Evolutionary conservation across 2,329 filamentous ascomycete genomes (phyloP).

Genomic region (Sarocladiaceae sp.): DNA sequence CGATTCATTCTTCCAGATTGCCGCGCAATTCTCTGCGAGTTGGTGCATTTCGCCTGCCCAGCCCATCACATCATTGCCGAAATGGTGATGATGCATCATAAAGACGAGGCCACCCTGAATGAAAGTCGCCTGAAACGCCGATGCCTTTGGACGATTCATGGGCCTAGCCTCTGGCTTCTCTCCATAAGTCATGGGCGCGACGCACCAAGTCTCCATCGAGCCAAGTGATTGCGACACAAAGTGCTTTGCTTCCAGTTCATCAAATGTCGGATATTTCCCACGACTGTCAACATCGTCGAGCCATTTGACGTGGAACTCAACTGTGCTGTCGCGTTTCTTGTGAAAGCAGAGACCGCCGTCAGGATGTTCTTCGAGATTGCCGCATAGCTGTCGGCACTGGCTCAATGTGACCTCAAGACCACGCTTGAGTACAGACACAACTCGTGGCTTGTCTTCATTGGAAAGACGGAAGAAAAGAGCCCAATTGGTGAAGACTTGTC

Average conservation of each 20-base stretch:
- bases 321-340: slow-evolving; percentile 28
- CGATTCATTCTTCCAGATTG: no score
- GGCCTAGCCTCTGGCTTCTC: slow-evolving; percentile 33
- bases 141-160: slow-evolving; percentile 24
- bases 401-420: slow-evolving; percentile 32
- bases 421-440: slow-evolving; percentile 22
- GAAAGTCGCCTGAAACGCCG: slow-evolving; percentile 38
- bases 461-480: slow-evolving; percentile 33
- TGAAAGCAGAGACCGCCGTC: slow-evolving; percentile 30
- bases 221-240: slow-evolving; percentile 28
- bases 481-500: slow-evolving; percentile 31
- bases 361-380: slow-evolving; percentile 34
- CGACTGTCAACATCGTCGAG: slow-evolving; percentile 28
- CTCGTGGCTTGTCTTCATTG: slow-evolving; percentile 24
- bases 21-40: no score
- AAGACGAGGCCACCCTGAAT: slow-evolving; percentile 36
- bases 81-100: slow-evolving; percentile 38
- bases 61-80: slow-evolving; percentile 36
- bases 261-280: slow-evolving; percentile 28
- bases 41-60: slow-evolving; percentile 33
- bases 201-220: slow-evolving; percentile 27
- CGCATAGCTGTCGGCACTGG: slow-evolving; percentile 32
- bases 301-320: slow-evolving; percentile 30
- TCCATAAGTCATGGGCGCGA: slow-evolving; percentile 33
- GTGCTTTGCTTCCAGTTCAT: slow-evolving; percentile 30